Base-by-base conservation (phyloP, 441 rosid species). In the Raphanus hybrid region DNA sequence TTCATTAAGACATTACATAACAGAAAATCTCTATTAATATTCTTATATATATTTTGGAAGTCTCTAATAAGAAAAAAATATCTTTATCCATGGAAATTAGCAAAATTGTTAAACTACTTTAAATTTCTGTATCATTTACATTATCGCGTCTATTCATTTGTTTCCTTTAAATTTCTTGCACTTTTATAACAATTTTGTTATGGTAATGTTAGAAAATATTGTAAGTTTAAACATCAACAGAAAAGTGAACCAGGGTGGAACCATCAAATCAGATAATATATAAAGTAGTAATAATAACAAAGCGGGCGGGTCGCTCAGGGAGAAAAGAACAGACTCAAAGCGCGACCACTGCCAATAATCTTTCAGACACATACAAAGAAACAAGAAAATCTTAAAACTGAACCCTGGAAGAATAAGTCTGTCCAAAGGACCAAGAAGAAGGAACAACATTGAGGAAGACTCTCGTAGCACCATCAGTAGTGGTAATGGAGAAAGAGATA, bases 241-340 rank as follows among this genome's bases (percentile, higher is more conserved):
- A 27, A 6, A 59, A n/a, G 3, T 27, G 23, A 20, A 23, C 26
- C 26, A 23, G 26, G 23, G 26, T 23, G 2, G 26, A 23, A 23
- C 26, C 2, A 66, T 59, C 15, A 65, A 9, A 45, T 54, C 52
- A 27, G 18, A 48, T 11, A 23, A 59, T 2, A 7, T 14, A 20
- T 16, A 2, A 1, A 20, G 2, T 23, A 3, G 23, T 11, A 48
- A 35, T 5, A 50, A 41, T 41, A 41, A 3, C 39, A 65, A 71
- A 70, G 41, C 43, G 45, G 87, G 96, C 94, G 93, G 97, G 94
- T 91, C 79, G 91, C 93, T 86, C 79, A 45, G 57, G 80, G 72
- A 81, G 83, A 83, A 79, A 78, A 83, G 52, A 81, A 88, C 90
- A 85, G 54, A 74, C 82, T 62, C 67, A 23, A 23, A 23, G 26